Evolutionary conservation across 192 early-diverging fungal species (phyloP), one percentile per base, ranked within the genome.

Genomic region (Cladochytrium replicatum): DNA sequence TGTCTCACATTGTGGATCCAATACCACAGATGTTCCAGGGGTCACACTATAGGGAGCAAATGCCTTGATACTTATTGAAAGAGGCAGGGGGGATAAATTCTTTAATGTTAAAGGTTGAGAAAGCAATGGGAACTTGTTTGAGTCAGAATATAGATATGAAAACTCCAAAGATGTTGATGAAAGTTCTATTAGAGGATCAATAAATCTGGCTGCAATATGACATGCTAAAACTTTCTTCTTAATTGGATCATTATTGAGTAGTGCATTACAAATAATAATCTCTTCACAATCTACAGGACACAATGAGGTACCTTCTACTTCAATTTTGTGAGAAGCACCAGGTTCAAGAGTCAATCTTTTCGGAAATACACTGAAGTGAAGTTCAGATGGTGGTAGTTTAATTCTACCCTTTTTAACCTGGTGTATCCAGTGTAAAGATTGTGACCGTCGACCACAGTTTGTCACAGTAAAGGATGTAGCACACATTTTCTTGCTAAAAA

Each of bases 401-500:
- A 32, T 0, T 34, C 26, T 29, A 63, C 32, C n/a, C 47, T 44
- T 30, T 50, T 57, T 48, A 27, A 72, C 73, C 0, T 68, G 63
- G 3, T 32, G 23, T 3, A 56, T 9, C 75, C 75, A 80, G 29
- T 58, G 51, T 8, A 81, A 27, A 9, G 65, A 61, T 49, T 81
- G 78, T 7, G 76, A 30, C 29, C 76, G 53, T 17, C 77, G 48
- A 0, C 78, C 77, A 22, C 54, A 54, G 47, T 81, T 81, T 34
- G 32, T 43, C 26, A 81, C 23, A 9, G 48, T 57, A 51, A 74
- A 81, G 6, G 60, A 52, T 1, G 58, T 28, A 4, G 48, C 45
- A 48, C 78, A 81, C 44, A 69, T 62, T 1, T 66, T 38, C 45
- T 79, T 80, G 54, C 71, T 72, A 44, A 81, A 81, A 0, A 81